These are phyloP conservation scores for Fusarium pilosicola DNA, from an alignment of 2,329 filamentous ascomycete genomes.

Conservation along the genomic window DNA sequence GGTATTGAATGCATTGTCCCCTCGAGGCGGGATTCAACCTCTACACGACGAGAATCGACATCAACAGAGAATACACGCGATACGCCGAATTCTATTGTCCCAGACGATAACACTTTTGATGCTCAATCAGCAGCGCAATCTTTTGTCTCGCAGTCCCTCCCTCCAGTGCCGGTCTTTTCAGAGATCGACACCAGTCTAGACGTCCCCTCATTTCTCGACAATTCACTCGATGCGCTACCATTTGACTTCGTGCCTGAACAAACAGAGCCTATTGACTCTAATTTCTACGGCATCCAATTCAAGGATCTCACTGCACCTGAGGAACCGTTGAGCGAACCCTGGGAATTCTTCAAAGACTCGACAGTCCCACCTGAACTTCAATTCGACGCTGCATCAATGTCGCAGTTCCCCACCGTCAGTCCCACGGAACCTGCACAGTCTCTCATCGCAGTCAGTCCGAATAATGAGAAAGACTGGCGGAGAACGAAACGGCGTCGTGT, in stretches of 20 bases:
- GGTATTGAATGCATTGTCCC: slow-evolving; percentile 15
- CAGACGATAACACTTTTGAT: background rate
- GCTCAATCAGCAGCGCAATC: background rate
- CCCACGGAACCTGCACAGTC: background rate
- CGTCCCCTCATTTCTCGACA: background rate
- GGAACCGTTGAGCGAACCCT: background rate
- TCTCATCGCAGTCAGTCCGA: background rate
- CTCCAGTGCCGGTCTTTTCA: background rate
- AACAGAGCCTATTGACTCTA: background rate
- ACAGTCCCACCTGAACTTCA: background rate
- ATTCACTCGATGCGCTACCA: background rate
- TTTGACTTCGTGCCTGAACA: background rate
- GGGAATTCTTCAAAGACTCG: slow-evolving; percentile 3
- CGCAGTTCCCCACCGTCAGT: background rate
- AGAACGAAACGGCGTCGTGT: slow-evolving; percentile 7
- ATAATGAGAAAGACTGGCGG: background rate
- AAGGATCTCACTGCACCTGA: background rate
- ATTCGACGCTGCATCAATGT: background rate
- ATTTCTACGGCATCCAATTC: background rate
- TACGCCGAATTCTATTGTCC: background rate
- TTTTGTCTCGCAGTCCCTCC: background rate
- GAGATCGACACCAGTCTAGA: background rate
- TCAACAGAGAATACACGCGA: background rate
- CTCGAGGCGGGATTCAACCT: background rate
- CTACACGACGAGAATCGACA: background rate